Conservation (phyloP, 148 eudicot genomes). For the Vaccinium myrtillus region DNA sequence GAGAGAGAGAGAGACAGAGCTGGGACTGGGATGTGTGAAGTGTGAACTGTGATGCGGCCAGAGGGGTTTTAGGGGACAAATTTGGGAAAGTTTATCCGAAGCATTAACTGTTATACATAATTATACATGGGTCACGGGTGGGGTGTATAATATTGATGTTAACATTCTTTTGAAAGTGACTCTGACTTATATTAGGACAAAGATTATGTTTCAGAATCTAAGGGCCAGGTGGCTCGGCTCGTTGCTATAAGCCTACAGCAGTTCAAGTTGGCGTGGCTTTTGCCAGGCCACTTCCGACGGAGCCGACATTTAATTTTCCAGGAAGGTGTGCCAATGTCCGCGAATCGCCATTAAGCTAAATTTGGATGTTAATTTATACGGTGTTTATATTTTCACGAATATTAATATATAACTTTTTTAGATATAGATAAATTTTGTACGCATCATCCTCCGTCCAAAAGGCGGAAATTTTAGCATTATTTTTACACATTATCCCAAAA, state of each 20-base stretch:
- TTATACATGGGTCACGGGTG: background rate
- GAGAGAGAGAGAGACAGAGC: background rate
- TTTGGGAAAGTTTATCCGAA: background rate
- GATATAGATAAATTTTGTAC: too few species aligned
- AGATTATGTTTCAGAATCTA: background rate
- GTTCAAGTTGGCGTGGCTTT: background rate
- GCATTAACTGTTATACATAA: background rate
- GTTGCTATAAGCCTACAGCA: background rate
- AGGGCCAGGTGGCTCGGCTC: background rate
- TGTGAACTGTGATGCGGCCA: slow-evolving; percentile 1
- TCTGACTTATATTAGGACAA: background rate
- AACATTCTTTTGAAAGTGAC: background rate
- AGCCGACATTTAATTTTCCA: too few species aligned
- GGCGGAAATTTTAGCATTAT: too few species aligned
- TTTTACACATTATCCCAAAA: too few species aligned
- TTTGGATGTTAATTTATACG: too few species aligned
- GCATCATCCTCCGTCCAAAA: too few species aligned
- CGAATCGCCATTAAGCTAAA: too few species aligned
- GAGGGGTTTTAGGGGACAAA: background rate
- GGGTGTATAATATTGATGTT: background rate
- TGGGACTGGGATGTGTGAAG: background rate
- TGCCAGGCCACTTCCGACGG: too few species aligned
- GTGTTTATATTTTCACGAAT: too few species aligned
- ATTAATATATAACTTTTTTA: too few species aligned
- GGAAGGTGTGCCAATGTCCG: too few species aligned